Evolutionary conservation across 1,284 basidiomycete genomes (phyloP), one percentile per base, ranked within the genome.

Genomic region (Rhodotorula sp.): DNA sequence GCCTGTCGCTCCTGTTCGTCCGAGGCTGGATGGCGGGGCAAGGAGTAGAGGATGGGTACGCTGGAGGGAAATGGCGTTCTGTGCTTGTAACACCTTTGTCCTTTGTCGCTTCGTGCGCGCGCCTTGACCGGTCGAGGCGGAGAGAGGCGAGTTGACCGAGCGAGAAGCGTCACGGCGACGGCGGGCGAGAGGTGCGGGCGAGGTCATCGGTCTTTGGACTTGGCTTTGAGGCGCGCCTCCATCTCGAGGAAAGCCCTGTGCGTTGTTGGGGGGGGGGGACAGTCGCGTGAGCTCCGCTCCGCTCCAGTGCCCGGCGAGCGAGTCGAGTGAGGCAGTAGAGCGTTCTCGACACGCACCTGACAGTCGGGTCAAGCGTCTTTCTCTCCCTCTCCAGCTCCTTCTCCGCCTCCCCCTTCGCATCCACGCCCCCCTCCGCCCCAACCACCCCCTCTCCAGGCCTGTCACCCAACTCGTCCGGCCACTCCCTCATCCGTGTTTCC

Each of bases 161-260:
- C 29, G 30, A 32, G 13, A 32, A 15, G 27, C 5, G 8, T 10
- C 27, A 53, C 15, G 30, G 27, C 27, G 30, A 53, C n/a, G n/a
- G 30, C 15, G 20, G 39, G 36, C 36, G 36, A 36, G 36, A 36
- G 36, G 36, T 34, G 24, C 36, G 20, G 32, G 55, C 36, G 55
- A 27, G 10, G n/a, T 17, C 15, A 39, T 9, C 17, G 48, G n/a
- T 24, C 34, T 22, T 32, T 60, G 47, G 30, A 59, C 57, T 67
- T 71, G 52, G 54, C 56, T 57, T 74, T 74, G 39, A 74, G 61
- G 56, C 66, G 62, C 20, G 62, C 68, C 44, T 74, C 73, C 73
- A 74, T 74, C 64, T 74, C 73, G 51, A 74, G 58, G 51, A 74
- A 74, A 4, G 73, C 70, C 29, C 70, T 69, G 59, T n/a, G 32